phyloP scores from a whole-genome alignment of 1,139 yeast genomes.

The Blastobotrys indianensis region DNA sequence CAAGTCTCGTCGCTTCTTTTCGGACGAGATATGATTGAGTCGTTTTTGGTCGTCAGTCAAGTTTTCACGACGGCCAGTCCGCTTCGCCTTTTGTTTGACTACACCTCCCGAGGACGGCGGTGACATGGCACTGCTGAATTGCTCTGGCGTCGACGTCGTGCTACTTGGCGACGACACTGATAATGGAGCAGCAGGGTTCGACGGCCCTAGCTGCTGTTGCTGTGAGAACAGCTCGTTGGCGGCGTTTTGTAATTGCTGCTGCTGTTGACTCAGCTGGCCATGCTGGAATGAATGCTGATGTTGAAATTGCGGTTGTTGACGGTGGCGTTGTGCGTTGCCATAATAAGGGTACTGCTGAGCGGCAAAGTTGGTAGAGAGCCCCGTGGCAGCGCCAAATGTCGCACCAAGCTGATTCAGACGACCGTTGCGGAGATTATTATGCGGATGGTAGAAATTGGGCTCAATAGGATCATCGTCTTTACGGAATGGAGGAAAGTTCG shows the following conservation, averaged over 20 bases:
- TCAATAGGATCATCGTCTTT: conserved; percentile 6
- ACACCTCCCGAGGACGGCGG: conserved; percentile 12
- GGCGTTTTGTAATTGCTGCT: background rate
- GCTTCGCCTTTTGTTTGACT: conserved; percentile 6
- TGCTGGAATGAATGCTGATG: background rate
- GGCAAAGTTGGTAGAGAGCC: background rate
- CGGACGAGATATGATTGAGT: conserved; percentile 65
- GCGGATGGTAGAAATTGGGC: background rate
- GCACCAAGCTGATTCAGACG: no score
- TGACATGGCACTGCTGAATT: conserved; percentile 5
- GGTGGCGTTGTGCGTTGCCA: background rate
- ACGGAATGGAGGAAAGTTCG: conserved; percentile 17
- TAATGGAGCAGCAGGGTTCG: background rate
- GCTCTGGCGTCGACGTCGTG: conserved; percentile 1
- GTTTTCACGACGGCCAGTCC: conserved; percentile 35
- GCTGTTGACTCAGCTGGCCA: background rate
- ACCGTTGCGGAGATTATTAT: background rate
- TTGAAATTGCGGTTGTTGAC: background rate
- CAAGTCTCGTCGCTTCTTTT: conserved; percentile 65
- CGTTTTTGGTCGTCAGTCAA: conserved; percentile 64
- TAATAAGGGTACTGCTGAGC: background rate
- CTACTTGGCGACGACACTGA: background rate
- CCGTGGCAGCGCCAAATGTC: no score
- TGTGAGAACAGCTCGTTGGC: conserved; percentile 5
- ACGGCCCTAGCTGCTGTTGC: background rate